A percentile compares a stretch with the other conserved stretches of the same genome.
Conservation (phyloP, 1,139 yeast species). For the Scheffersomyces illinoinensis region DNA sequence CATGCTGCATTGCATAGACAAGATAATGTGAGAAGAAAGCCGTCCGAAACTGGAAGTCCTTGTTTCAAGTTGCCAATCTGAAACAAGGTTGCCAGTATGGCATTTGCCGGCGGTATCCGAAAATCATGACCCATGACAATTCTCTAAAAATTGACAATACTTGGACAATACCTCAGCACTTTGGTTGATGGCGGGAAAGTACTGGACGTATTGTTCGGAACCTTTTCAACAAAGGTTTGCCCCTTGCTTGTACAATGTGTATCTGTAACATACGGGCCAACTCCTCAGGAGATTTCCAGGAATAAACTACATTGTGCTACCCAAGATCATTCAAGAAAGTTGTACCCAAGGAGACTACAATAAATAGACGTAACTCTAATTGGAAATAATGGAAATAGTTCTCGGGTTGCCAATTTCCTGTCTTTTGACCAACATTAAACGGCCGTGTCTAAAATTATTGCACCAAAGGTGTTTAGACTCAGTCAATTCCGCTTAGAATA, state of each 20-base stretch:
- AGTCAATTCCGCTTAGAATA: not conserved
- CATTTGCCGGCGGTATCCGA: not conserved
- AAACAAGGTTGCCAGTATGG: not conserved
- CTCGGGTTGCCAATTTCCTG: not conserved
- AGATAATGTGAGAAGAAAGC: not conserved
- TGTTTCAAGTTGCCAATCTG: not conserved
- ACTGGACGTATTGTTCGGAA: not conserved
- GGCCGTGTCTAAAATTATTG: not conserved
- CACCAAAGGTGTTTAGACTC: not conserved
- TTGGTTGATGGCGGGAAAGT: not conserved
- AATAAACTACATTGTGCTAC: too few species aligned
- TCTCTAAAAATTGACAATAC: not conserved
- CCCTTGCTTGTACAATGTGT: not conserved
- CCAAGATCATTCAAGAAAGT: not conserved
- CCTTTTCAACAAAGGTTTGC: not conserved
- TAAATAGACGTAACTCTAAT: not conserved
- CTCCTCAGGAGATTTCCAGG: not conserved
- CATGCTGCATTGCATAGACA: not conserved
- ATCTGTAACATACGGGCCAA: not conserved
- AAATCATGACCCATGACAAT: not conserved
- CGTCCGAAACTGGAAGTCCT: not conserved
- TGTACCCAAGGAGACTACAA: not conserved
- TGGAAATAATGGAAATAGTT: not conserved
- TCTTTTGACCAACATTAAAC: not conserved
- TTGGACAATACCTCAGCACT: not conserved